Percentiles rank a stretch among this genome's conserved stretches.
These are phyloP conservation scores for Colletotrichum sp. DNA, from an alignment of 2,329 filamentous ascomycete species.

Conservation along the genomic window DNA sequence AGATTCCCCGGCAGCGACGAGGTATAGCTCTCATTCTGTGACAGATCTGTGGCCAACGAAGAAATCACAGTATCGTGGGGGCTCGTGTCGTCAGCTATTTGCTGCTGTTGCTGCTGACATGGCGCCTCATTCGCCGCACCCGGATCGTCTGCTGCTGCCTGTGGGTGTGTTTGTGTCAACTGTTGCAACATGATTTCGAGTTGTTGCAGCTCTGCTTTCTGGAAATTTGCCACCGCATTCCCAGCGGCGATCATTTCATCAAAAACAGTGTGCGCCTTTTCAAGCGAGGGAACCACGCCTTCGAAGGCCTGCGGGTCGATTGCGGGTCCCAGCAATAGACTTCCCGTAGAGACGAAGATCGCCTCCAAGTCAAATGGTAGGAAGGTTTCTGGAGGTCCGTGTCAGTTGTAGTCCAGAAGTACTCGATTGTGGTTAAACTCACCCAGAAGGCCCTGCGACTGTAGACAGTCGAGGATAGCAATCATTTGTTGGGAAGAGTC, in stretches of 20 bases:
- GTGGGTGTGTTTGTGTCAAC: constrained; percentile 20
- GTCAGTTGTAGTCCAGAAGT: fast-evolving
- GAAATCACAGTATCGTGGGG: background rate
- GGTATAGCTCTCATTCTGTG: constrained; percentile 16
- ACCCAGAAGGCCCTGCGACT: constrained; percentile 53
- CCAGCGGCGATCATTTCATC: constrained; percentile 52
- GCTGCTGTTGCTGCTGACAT: background rate
- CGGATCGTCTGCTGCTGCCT: background rate
- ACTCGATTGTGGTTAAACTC: background rate
- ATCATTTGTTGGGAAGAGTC: constrained; percentile 38
- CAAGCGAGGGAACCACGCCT: constrained; percentile 38
- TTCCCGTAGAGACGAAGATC: constrained; percentile 47
- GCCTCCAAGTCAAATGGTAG: constrained; percentile 53
- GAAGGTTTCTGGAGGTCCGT: constrained; percentile 43
- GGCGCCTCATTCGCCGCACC: background rate
- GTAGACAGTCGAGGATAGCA: constrained; percentile 46
- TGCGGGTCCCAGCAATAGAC: constrained; percentile 41
- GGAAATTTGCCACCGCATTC: constrained; percentile 49
- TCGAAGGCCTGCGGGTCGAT: constrained; percentile 40
- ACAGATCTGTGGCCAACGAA: background rate
- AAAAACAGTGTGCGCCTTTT: constrained; percentile 47
- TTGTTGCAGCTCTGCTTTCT: constrained; percentile 49
- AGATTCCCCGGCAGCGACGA: constrained; percentile 8
- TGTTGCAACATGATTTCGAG: constrained; percentile 43
- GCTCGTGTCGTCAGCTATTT: background rate